These are phyloP conservation scores for Talaromyces islandicus DNA, from an alignment of 2,329 filamentous ascomycete species.

Conservation along the genomic window DNA sequence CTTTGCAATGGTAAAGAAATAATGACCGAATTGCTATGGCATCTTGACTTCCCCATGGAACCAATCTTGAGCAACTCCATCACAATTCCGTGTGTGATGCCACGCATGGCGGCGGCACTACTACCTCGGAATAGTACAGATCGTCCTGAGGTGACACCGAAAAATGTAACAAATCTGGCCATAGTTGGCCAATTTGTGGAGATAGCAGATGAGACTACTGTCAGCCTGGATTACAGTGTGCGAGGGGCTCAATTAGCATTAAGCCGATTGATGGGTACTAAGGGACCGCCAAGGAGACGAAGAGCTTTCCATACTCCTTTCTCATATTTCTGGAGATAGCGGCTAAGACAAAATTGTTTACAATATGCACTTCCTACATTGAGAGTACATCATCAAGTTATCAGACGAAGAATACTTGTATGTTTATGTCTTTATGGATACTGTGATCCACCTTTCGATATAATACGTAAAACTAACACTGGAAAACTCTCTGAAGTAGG, in stretches of 20 bases:
- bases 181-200: constrained; percentile 40
- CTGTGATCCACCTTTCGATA: too few relatives aligned
- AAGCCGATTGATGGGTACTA: constrained; percentile 20
- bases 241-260: constrained; percentile 33
- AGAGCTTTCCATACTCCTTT: too few relatives aligned
- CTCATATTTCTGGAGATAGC: too few relatives aligned
- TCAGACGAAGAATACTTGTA: background rate
- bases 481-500: too few relatives aligned
- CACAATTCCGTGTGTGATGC: constrained; percentile 36
- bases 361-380: too few relatives aligned
- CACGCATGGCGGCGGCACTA: constrained; percentile 34
- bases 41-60: constrained; percentile 31
- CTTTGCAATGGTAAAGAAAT: constrained; percentile 38
- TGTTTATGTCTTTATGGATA: too few relatives aligned
- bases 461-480: too few relatives aligned
- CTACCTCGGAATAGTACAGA: constrained; percentile 29
- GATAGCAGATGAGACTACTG: constrained; percentile 32
- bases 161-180: constrained; percentile 32
- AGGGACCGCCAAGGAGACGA: background rate
- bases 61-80: constrained; percentile 21
- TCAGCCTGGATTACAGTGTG: constrained; percentile 36
- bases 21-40: constrained; percentile 32
- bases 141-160: constrained; percentile 34
- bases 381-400: too few relatives aligned
- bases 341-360: too few relatives aligned